phyloP scores from a whole-genome alignment of 1,139 yeast genomes.

The Komagataea norvegica region DNA sequence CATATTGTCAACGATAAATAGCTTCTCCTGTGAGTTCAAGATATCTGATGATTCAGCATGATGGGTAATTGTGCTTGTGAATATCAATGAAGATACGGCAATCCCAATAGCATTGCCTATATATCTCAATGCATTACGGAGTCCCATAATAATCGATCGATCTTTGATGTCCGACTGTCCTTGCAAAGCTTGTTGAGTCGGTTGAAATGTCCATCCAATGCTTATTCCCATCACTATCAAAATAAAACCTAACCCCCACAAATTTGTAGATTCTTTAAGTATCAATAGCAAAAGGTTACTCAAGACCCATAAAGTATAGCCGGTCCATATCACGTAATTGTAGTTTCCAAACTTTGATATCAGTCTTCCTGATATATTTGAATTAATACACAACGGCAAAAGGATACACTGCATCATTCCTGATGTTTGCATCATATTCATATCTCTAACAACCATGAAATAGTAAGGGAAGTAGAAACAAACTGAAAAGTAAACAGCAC shows the following conservation, averaged over 20 bases:
- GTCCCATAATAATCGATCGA: conserved; percentile 48
- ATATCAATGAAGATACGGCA: conserved; percentile 40
- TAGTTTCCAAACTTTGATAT: conserved; percentile 38
- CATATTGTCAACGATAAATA: conserved; percentile 1
- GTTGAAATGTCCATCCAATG: conserved; percentile 47
- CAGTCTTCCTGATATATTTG: conserved; percentile 39
- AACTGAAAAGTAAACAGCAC: conserved; percentile 42
- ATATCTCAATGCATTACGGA: conserved; percentile 45
- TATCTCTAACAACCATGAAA: conserved; percentile 42
- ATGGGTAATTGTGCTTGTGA: conserved; percentile 35
- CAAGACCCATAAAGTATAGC: conserved; percentile 40
- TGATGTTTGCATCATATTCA: conserved; percentile 35
- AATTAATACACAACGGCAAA: conserved; percentile 36
- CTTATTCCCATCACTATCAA: conserved; percentile 44
- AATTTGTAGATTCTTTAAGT: conserved; percentile 31
- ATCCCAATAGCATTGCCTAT: conserved; percentile 51
- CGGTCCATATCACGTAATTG: conserved; percentile 36
- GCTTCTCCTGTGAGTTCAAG: background rate
- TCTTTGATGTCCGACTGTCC: conserved; percentile 45
- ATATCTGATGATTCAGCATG: background rate
- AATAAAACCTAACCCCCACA: conserved; percentile 33
- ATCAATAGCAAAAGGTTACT: conserved; percentile 37
- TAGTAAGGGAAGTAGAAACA: conserved; percentile 46
- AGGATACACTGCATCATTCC: conserved; percentile 39
- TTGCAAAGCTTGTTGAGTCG: conserved; percentile 49